Percentiles rank a stretch among this genome's conserved stretches.
These are phyloP conservation scores for Quercus mongolica DNA, from an alignment of 306 rosid species.

Conservation along the genomic window DNA sequence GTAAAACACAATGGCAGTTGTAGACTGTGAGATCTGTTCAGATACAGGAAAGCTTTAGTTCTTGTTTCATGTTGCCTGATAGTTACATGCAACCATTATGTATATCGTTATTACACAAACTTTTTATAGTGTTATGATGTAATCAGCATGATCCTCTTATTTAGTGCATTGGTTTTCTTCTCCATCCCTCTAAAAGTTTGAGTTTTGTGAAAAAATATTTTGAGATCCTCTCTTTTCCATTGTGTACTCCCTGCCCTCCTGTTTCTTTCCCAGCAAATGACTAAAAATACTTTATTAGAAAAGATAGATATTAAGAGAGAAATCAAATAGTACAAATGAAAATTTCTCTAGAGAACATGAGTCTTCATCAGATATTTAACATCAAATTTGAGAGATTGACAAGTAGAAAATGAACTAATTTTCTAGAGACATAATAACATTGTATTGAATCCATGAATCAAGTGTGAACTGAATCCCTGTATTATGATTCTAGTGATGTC, in stretches of 20 bases:
- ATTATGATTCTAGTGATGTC: background rate
- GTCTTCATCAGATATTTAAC: too few relatives aligned
- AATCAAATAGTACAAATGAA: background rate
- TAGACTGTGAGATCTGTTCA: background rate
- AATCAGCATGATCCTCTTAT: background rate
- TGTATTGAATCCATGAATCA: background rate
- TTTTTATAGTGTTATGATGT: background rate
- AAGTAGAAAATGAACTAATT: background rate
- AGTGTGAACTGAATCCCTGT: background rate
- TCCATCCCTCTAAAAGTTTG: background rate
- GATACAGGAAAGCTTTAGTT: background rate
- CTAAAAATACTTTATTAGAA: background rate
- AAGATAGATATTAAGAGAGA: too few relatives aligned
- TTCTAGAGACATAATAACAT: background rate
- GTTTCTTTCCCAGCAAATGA: background rate
- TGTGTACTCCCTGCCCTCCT: background rate
- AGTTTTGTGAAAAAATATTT: background rate
- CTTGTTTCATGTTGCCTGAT: background rate
- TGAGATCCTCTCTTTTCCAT: background rate
- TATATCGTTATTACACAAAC: background rate
- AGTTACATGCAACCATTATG: background rate
- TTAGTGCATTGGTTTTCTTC: background rate
- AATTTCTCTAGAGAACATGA: background rate
- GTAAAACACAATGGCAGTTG: background rate
- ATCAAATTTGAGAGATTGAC: background rate